Percentiles rank a stretch among this genome's conserved stretches.
Evolutionary conservation across 768 basidiomycete genomes (phyloP).

Genomic region (Boletus rubescentipes): DNA sequence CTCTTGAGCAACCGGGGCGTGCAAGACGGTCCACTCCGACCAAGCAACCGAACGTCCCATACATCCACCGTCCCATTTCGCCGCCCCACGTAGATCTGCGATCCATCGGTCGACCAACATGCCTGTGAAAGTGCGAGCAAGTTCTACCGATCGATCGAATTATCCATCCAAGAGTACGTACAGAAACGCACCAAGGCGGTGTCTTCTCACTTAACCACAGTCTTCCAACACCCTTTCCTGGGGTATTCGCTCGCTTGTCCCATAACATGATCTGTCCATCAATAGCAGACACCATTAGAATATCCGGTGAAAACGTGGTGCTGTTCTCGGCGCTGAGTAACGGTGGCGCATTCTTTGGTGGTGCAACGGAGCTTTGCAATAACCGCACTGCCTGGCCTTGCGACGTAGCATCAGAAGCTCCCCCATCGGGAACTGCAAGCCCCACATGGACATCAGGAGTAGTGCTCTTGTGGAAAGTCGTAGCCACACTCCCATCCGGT

Average conservation of each 20-base stretch:
- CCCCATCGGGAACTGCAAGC: conserved; percentile 31
- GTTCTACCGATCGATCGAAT: conserved; percentile 2
- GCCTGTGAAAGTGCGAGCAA: conserved; percentile 52
- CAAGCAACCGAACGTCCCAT: conserved; percentile 89
- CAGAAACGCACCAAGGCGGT: conserved; percentile 95
- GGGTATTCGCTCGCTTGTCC: conserved; percentile 73
- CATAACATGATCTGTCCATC: conserved; percentile 93
- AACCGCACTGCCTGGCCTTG: conserved; percentile 25
- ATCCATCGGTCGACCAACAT: conserved; percentile 89
- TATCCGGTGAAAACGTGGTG: conserved; percentile 69
- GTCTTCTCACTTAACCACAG: conserved; percentile 90
- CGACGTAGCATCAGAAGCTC: conserved; percentile 19
- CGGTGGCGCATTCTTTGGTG: conserved; percentile 76
- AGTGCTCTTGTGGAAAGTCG: conserved; percentile 12
- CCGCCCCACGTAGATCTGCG: conserved; percentile 86
- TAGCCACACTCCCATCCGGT: conserved; percentile 17
- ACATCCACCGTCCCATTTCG: conserved; percentile 89
- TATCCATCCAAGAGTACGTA: conserved; percentile 38
- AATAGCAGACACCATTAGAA: conserved; percentile 85
- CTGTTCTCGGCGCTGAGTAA: conserved; percentile 63
- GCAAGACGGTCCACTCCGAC: conserved; percentile 54
- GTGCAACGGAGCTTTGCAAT: conserved; percentile 41
- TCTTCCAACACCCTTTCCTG: conserved; percentile 74
- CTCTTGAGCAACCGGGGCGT: conserved; percentile 82
- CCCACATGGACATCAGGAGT: conserved; percentile 16